A percentile compares a stretch with the other conserved stretches of the same genome.
phyloP scores from a whole-genome alignment of 345 rosid species.

The Isatis tinctoria region DNA sequence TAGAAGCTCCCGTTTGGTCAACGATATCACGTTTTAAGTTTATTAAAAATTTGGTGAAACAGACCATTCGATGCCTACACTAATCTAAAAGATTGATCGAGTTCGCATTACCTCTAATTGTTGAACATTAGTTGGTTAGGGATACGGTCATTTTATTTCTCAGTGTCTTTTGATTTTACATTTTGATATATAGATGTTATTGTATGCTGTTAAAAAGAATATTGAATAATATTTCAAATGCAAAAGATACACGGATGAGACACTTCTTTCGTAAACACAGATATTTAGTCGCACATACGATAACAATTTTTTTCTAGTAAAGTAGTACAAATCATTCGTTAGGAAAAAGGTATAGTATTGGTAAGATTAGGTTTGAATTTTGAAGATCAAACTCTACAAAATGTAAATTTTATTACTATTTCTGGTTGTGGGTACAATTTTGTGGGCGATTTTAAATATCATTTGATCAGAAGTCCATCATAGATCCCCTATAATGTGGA shows the following conservation, averaged over 20 bases:
- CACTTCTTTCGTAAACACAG: neutral
- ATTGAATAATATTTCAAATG: neutral
- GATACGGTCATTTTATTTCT: too few species aligned
- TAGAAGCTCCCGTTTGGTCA: too few species aligned
- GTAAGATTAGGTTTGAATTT: neutral
- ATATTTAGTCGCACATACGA: neutral
- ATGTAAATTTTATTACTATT: neutral
- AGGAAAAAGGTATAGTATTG: neutral
- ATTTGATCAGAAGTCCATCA: neutral
- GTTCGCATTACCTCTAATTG: neutral
- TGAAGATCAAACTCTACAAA: neutral
- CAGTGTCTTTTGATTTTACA: too few species aligned
- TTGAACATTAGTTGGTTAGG: neutral
- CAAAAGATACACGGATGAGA: neutral
- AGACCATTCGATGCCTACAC: too few species aligned
- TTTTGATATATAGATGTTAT: too few species aligned
- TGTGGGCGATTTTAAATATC: neutral
- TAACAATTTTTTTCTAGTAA: neutral
- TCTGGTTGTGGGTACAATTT: neutral
- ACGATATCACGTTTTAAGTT: too few species aligned
- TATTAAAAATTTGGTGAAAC: too few species aligned
- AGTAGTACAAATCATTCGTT: neutral
- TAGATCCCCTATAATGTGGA: neutral
- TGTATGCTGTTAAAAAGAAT: too few species aligned
- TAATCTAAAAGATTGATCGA: neutral